Base-by-base conservation (phyloP, 148 eudicot species). In the Arctostaphylos glauca region DNA sequence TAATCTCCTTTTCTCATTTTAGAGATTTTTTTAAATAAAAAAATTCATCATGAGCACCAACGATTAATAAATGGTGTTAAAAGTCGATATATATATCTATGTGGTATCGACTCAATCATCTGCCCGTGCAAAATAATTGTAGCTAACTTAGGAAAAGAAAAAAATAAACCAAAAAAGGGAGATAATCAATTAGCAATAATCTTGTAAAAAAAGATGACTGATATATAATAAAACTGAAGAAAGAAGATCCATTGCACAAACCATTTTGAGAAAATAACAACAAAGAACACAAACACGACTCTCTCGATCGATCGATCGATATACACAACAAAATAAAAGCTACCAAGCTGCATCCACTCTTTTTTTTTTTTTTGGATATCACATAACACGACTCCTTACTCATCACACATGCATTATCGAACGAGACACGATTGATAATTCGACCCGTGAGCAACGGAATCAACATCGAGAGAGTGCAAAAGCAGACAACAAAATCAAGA, bases 381-480 rank as follows among this genome's bases (percentile, higher is more conserved):
- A 8, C 54, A 52, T 12, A 52, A 2, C 71, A 31, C 44, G 44
- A 66, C 71, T 5, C 44, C 31, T 66, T 60, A 31, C 71, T 66
- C 16, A 66, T 9, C 44, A 10, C 71, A 66, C 44, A 66, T 66
- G 43, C 3, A 25, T 25, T 12, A 66, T 66, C 7, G 12, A n/a
- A n/a, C 14, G 4, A 60, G 71, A 66, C 71, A 31, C 38, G 38
- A 31, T 25, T 7, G 44, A 12, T 10, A 31, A 31, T 31, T 31
- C 16, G 44, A 66, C 7, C 43, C 1, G 4, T 38, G 71, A 0
- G 43, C 6, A 25, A 1, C 55, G 23, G 19, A 38, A 68, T 85
- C 77, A 87, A 55, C 80, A 83, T 23, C 91, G 86, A 77, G 92
- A 84, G 43, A 92, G 87, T 48, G 92, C 90, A 13, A 87, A 59